Evolutionary conservation across 805 yeast species (phyloP), one percentile per base, ranked within the genome.

Genomic region (Myxozyma melibiosi): DNA sequence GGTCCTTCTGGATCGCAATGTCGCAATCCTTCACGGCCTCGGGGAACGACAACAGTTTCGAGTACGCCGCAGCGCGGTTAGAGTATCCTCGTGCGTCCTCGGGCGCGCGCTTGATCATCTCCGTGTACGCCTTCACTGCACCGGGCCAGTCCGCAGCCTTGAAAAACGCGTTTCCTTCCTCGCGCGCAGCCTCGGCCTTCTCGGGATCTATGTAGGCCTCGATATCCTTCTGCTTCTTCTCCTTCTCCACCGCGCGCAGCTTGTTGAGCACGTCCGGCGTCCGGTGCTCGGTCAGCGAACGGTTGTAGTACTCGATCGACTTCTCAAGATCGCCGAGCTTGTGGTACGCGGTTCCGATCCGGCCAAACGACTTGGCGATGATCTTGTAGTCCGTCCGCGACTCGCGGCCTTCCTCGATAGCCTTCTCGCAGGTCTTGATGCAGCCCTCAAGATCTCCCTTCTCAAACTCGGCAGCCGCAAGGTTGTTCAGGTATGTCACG

Each of bases 401-500:
- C 66, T 86, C 92, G 76, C 96, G 83, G 64, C 97, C 97, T 71
- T 88, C 84, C 40, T 89, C 97, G 62, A 92, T 81, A 25, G 99
- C 98, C 48, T 75, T 74, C 66, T 82, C 76, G 72, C 97, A 86
- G 3, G 97, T 89, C 58, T 79, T 74, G 64, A 94, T 88, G 39
- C 96, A 91, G 9, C 84, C 74, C 56, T 90, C 96, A 68, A 81
- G 88, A 69, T 90, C 97, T 61, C 94, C 96, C 73, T 91, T 90
- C 76, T 94, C 99, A 70, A 75, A 94, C 75, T 94, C 96, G 33
- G 99, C 99, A 55, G 99, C 98, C 38, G 99, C 94, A 68, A 95
- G 84, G 79, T 94, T 94, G 78, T 95, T 94, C 71, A 94, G 80
- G 71, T 87, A 94, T 0, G 98, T 92, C 68, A 92, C 89, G 71